A percentile compares a stretch with the other conserved stretches of the same genome.
phyloP scores from a whole-genome alignment of 805 yeast species.

The Saccharomycopsis guyanensis region DNA sequence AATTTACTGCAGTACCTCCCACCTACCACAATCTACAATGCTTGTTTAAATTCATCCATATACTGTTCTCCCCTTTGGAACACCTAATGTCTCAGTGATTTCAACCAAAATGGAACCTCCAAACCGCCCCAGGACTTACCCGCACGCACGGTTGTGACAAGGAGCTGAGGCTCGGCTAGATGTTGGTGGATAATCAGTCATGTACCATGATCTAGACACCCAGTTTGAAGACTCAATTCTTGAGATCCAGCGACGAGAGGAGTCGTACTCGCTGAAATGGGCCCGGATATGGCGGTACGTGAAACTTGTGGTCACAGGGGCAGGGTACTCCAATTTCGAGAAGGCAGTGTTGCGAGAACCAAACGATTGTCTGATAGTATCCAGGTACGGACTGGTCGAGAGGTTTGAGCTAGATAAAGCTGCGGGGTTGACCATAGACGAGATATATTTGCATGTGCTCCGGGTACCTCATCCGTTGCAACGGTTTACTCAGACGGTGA shows the following conservation, averaged over 20 bases:
- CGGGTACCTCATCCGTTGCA: slow-evolving; percentile 46
- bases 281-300: slow-evolving; percentile 1
- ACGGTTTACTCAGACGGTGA: slow-evolving; percentile 2
- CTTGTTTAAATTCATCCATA: too few relatives aligned
- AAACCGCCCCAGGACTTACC: too few relatives aligned
- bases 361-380: slow-evolving; percentile 46
- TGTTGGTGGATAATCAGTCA: too few relatives aligned
- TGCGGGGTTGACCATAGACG: slow-evolving; percentile 22
- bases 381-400: slow-evolving; percentile 39
- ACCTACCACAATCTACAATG: too few relatives aligned
- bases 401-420: slow-evolving; percentile 29
- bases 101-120: too few relatives aligned
- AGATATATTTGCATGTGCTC: slow-evolving; percentile 34
- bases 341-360: slow-evolving; percentile 38
- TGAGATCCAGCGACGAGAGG: slow-evolving; percentile 15
- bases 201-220: not conserved
- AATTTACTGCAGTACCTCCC: too few relatives aligned
- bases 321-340: slow-evolving; percentile 31
- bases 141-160: too few relatives aligned
- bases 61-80: too few relatives aligned
- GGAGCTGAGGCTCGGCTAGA: too few relatives aligned
- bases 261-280: slow-evolving; percentile 11
- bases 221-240: slow-evolving; percentile 3
- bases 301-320: not conserved
- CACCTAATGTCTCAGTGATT: too few relatives aligned